phyloP scores from a whole-genome alignment of 371 early-diverging fungal genomes.

The Mucor ambiguus region DNA sequence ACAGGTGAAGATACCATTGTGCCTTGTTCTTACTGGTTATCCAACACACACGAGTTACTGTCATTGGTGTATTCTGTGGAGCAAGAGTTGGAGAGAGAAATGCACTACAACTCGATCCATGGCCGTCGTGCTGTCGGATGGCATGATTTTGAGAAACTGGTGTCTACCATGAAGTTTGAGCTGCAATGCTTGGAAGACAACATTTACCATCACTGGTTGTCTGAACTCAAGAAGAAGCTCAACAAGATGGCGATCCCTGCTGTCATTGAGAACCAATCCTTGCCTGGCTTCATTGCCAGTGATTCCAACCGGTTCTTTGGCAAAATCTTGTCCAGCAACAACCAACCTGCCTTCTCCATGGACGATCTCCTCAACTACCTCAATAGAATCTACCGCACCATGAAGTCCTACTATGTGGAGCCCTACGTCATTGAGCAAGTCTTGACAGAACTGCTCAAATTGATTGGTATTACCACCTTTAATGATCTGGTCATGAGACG shows the following conservation, averaged over 20 bases:
- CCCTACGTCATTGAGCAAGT: constrained; percentile 79
- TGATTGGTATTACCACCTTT: constrained; percentile 91
- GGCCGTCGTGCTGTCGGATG: constrained; percentile 53
- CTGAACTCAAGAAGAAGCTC: constrained; percentile 91
- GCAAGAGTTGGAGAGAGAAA: constrained; percentile 48
- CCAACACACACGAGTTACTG: constrained; percentile 92
- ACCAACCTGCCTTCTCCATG: constrained; percentile 81
- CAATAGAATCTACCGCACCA: constrained; percentile 87
- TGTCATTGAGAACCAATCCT: constrained; percentile 89
- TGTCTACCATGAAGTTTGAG: constrained; percentile 67
- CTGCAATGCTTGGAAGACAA: constrained; percentile 70
- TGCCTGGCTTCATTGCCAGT: constrained; percentile 89
- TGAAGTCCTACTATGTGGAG: constrained; percentile 95
- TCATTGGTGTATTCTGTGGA: constrained; percentile 60
- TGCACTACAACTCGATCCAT: constrained; percentile 46
- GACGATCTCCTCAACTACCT: constrained; percentile 92
- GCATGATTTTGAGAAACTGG: constrained; percentile 66
- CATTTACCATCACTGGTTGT: constrained; percentile 84
- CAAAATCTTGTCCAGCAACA: constrained; percentile 72
- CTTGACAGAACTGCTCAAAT: constrained; percentile 85
- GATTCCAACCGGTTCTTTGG: constrained; percentile 87
- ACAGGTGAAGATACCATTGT: constrained; percentile 63
- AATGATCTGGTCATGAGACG: constrained; percentile 94
- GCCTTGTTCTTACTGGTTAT: constrained; percentile 88
- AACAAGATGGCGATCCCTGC: constrained; percentile 93